Percentiles rank a stretch among this genome's conserved stretches.
These are phyloP conservation scores for Linnemannia schmuckeri DNA, from an alignment of 192 early-diverging fungal genomes.

Conservation along the genomic window DNA sequence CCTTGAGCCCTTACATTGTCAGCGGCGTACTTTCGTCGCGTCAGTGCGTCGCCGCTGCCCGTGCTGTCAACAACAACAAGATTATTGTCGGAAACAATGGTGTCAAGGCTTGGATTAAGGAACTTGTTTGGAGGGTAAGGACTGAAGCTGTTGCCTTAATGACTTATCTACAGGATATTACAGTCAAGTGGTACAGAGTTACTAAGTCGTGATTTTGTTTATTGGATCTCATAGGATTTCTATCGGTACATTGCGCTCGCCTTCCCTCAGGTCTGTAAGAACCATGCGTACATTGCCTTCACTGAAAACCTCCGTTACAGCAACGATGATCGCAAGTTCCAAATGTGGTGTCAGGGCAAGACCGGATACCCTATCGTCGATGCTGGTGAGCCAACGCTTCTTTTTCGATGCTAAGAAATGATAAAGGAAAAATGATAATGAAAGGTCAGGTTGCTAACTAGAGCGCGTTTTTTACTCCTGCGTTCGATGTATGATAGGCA, in stretches of 20 bases:
- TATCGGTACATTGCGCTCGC: slow-evolving; percentile 69
- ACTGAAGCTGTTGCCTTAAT: background rate
- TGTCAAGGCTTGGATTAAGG: slow-evolving; percentile 69
- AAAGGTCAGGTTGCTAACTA: background rate
- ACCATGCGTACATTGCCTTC: slow-evolving; percentile 65
- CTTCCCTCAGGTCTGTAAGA: slow-evolving; percentile 71
- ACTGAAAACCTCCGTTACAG: slow-evolving; percentile 68
- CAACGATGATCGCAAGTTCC: slow-evolving; percentile 59
- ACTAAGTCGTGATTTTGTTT: background rate
- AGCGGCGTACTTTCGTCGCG: slow-evolving; percentile 65
- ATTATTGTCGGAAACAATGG: slow-evolving; percentile 66
- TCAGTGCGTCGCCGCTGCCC: slow-evolving; percentile 64
- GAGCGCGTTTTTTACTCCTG: background rate
- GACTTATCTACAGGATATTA: background rate
- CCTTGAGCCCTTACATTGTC: slow-evolving; percentile 66
- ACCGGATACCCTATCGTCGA: slow-evolving; percentile 79
- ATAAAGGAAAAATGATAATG: background rate
- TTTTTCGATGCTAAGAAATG: background rate
- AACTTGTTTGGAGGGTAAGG: slow-evolving; percentile 69
- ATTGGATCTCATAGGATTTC: slow-evolving; percentile 62
- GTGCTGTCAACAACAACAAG: slow-evolving; percentile 60
- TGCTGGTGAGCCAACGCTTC: slow-evolving; percentile 56
- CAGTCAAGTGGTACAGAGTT: background rate
- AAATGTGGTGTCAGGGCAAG: slow-evolving; percentile 72
- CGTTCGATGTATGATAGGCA: slow-evolving; percentile 39